phyloP scores from a whole-genome alignment of 2,329 filamentous ascomycete genomes.

The Amylocarpus encephaloides region DNA sequence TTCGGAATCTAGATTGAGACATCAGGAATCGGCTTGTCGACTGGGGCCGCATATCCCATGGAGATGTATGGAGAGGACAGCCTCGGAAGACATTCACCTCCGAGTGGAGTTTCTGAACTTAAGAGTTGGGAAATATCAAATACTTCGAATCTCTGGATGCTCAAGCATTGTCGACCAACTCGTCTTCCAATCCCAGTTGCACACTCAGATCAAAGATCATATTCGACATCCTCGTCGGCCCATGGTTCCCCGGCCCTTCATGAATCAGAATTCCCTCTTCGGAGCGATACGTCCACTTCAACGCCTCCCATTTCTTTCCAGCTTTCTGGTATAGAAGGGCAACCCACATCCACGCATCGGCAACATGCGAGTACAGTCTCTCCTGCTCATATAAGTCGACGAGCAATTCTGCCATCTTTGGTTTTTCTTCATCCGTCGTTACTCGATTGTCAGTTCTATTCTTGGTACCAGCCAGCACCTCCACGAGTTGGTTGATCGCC shows the following conservation, averaged over 20 bases:
- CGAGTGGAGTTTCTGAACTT: no score
- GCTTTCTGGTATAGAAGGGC: constrained; percentile 33
- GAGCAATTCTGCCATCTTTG: constrained; percentile 31
- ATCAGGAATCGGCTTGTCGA: no score
- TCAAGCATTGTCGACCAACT: neutral
- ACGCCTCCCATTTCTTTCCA: constrained; percentile 18
- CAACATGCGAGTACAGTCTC: constrained; percentile 26
- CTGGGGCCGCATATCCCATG: no score
- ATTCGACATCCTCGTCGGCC: neutral
- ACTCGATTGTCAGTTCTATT: constrained; percentile 15
- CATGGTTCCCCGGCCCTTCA: constrained; percentile 8
- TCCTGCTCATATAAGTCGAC: constrained; percentile 35
- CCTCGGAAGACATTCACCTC: no score
- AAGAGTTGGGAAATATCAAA: no score
- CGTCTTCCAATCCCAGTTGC: constrained; percentile 4
- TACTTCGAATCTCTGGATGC: neutral
- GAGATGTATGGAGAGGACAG: no score
- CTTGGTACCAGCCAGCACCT: constrained; percentile 19
- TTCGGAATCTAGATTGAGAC: no score
- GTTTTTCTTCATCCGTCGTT: neutral
- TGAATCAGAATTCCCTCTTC: constrained; percentile 6
- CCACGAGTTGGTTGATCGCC: constrained; percentile 22
- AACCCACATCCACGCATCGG: constrained; percentile 33
- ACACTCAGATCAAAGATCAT: constrained; percentile 2
- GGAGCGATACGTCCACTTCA: constrained; percentile 11